These are phyloP conservation scores for Eucalyptus sideroxylon DNA, from an alignment of 345 rosid species.

Conservation along the genomic window DNA sequence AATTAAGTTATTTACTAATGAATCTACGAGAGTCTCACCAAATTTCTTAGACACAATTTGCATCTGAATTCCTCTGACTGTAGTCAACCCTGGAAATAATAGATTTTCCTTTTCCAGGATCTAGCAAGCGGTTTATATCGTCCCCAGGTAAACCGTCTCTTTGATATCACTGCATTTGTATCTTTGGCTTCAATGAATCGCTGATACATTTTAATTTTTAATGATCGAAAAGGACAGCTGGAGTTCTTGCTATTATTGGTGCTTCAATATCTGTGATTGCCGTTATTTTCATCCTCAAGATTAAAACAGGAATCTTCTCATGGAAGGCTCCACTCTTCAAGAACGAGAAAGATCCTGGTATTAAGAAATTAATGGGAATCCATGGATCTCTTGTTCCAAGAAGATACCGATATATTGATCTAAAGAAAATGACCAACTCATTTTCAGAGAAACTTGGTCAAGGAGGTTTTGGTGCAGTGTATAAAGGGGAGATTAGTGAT, in stretches of 20 bases:
- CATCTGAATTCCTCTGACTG: neutral
- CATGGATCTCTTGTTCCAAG: slow-evolving; percentile 4
- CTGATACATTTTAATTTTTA: neutral
- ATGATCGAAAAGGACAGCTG: neutral
- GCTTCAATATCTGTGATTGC: neutral
- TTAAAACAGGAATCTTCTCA: neutral
- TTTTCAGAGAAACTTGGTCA: slow-evolving; percentile 12
- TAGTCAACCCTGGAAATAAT: neutral
- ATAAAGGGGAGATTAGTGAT: slow-evolving; percentile 11
- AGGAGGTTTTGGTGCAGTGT: slow-evolving; percentile 18
- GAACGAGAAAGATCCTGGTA: neutral
- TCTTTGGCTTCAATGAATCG: neutral
- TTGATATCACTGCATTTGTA: neutral
- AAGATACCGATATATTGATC: slow-evolving; percentile 3
- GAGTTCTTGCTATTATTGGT: neutral
- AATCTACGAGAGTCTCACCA: neutral
- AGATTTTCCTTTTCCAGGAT: neutral
- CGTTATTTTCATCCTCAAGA: neutral
- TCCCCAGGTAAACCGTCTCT: neutral
- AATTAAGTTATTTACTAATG: neutral
- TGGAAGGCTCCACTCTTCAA: neutral
- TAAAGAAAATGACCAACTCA: slow-evolving; percentile 18
- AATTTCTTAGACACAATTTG: neutral
- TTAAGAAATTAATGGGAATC: neutral
- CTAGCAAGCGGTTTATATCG: neutral